Conservation (phyloP, 2,329 filamentous ascomycete genomes). For the Penicillium sp. region DNA sequence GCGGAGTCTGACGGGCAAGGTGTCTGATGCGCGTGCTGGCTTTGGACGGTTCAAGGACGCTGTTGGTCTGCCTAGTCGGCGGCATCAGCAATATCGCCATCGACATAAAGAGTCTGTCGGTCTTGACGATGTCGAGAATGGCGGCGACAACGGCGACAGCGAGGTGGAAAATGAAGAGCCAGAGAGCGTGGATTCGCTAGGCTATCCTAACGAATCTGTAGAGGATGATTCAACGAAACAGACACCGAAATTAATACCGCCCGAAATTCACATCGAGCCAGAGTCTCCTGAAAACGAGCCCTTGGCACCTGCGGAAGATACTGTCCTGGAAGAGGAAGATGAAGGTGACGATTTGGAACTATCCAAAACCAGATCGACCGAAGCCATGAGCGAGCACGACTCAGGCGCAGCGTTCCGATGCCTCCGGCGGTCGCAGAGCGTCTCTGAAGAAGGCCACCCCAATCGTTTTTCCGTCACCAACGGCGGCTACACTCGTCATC, state of each 20-base stretch:
- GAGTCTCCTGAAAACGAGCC: slow-evolving; percentile 14
- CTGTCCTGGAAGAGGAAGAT: background rate
- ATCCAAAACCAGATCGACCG: slow-evolving; percentile 26
- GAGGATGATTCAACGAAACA: slow-evolving; percentile 12
- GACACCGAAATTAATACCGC: slow-evolving; percentile 20
- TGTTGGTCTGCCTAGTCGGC: slow-evolving; percentile 54
- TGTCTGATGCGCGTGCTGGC: slow-evolving; percentile 76
- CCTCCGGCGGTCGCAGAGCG: slow-evolving; percentile 37
- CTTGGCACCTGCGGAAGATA: background rate
- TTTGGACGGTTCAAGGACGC: slow-evolving; percentile 82
- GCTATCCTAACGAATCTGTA: slow-evolving; percentile 17
- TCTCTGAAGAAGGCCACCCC: slow-evolving; percentile 16
- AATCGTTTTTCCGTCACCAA: slow-evolving; percentile 17
- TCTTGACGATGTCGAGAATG: slow-evolving; percentile 24
- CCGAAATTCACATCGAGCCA: slow-evolving; percentile 32
- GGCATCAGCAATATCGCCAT: slow-evolving; percentile 34
- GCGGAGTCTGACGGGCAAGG: slow-evolving; percentile 74
- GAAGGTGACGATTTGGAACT: slow-evolving; percentile 25
- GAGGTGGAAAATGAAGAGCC: slow-evolving; percentile 24
- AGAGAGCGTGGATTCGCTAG: slow-evolving; percentile 16
- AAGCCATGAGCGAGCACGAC: slow-evolving; percentile 26
- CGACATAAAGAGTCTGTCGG: slow-evolving; percentile 34
- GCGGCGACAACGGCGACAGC: slow-evolving; percentile 27
- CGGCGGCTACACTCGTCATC: slow-evolving; percentile 36
- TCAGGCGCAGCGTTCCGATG: slow-evolving; percentile 25